These are phyloP conservation scores for Apiospora aurea DNA, from an alignment of 2,329 filamentous ascomycete species.

Conservation along the genomic window DNA sequence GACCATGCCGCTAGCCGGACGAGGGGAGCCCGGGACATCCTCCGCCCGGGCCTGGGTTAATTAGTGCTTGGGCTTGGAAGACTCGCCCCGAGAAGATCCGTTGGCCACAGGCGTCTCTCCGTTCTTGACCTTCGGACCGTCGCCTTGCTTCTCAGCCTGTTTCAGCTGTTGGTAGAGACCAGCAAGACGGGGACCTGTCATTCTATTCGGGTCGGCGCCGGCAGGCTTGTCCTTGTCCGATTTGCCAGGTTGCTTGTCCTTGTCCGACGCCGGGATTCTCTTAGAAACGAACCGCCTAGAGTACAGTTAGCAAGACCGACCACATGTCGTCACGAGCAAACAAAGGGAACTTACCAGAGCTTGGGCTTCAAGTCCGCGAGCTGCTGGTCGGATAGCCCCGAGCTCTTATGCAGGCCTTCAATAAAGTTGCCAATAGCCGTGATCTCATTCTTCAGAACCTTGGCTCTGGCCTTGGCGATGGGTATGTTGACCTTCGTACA, in stretches of 20 bases:
- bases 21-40: background rate
- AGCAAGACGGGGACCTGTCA: constrained; percentile 43
- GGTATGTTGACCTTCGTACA: constrained; percentile 45
- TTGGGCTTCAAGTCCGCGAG: constrained; percentile 45
- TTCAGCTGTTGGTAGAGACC: constrained; percentile 43
- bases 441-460: constrained; percentile 43
- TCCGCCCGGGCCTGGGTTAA: background rate
- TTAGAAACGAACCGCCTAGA: constrained; percentile 45
- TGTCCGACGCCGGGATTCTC: constrained; percentile 43
- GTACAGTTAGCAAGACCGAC: constrained; percentile 31
- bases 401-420: constrained; percentile 42
- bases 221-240: constrained; percentile 34
- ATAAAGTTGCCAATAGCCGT: constrained; percentile 46
- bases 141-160: constrained; percentile 36
- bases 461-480: constrained; percentile 42
- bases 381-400: constrained; percentile 38
- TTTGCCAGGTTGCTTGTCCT: constrained; percentile 34
- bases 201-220: constrained; percentile 31
- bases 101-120: constrained; percentile 36
- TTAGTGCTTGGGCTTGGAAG: constrained; percentile 36
- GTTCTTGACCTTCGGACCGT: constrained; percentile 36
- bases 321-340: background rate
- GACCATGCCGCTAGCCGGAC: background rate
- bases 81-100: constrained; percentile 38
- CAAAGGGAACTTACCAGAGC: constrained; percentile 39